A percentile compares a stretch with the other conserved stretches of the same genome.
Evolutionary conservation across 257 asterid genomes (phyloP).

Genomic region (Solanum clarkiae): DNA sequence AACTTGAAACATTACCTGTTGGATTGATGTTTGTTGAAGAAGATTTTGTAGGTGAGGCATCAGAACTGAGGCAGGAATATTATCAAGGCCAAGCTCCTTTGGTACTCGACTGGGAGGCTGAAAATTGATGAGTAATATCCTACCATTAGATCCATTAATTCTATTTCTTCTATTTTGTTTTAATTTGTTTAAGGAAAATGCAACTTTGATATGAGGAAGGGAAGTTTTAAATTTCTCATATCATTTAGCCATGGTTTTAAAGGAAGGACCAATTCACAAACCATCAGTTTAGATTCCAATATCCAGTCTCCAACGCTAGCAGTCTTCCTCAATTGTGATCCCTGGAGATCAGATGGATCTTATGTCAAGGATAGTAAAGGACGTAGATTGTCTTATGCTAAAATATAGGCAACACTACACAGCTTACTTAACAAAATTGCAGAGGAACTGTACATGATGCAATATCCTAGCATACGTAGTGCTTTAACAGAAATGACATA

Average conservation of each 20-base stretch:
- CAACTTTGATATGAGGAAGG: not conserved
- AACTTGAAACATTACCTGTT: conserved; percentile 40
- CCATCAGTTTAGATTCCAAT: conserved; percentile 66
- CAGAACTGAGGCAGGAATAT: conserved; percentile 64
- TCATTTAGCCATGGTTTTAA: not conserved
- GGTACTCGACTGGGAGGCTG: conserved; percentile 61
- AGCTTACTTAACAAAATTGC: conserved; percentile 57
- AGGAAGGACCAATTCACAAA: conserved; percentile 21
- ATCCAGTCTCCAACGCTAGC: conserved; percentile 96
- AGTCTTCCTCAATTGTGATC: conserved; percentile 76
- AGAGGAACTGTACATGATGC: conserved; percentile 52
- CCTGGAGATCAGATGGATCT: conserved; percentile 42
- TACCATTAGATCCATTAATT: conserved; percentile 1
- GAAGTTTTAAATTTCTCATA: not conserved
- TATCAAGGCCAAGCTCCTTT: conserved; percentile 50
- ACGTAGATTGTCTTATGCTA: conserved; percentile 1
- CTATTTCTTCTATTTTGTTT: not conserved
- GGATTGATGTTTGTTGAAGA: conserved; percentile 86
- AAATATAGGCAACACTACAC: conserved; percentile 3
- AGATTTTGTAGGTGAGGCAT: conserved; percentile 97
- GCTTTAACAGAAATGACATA: conserved; percentile 7
- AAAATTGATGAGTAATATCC: conserved; percentile 9
- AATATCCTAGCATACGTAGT: conserved; percentile 46
- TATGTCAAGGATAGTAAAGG: conserved; percentile 11
- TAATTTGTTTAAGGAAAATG: not conserved